Evolutionary conservation across 2,329 filamentous ascomycete species (phyloP), one percentile per base, ranked within the genome.

Genomic region (Pseudopyricularia javanii): DNA sequence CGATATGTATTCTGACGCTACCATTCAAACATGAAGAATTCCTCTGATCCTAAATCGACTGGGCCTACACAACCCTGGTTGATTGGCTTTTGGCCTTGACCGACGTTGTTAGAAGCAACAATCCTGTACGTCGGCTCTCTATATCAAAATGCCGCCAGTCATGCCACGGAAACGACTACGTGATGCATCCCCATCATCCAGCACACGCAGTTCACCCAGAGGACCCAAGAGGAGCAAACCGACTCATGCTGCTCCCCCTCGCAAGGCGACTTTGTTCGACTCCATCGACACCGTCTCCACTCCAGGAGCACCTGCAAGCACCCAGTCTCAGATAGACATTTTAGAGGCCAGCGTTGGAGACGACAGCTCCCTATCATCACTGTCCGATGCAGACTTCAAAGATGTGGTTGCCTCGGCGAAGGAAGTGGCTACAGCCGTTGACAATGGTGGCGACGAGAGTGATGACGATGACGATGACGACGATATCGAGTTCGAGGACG

Each of bases 131-230:
- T 9, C 22, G 24, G 17, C 20, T 48, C 49, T 49, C 49, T 12
- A 28, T 51, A 24, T 43, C 32, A 65, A 49, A 40, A 89, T 89
- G 85, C 83, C 85, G 61, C 84, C 85, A 24, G 70, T 78, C 58
- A 73, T 87, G 15, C 74, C 82, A 49, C 80, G 82, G 59, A 90
- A 89, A 68, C 78, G 83, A 56, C 60, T 80, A 58, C 78, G 75
- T 55, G 77, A 60, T 8, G 65, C 79, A 2, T 68, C 74, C 0
- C 66, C 69, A 2, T 65, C 69, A 28, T 61, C 64, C 32, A 34
- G 60, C 60, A 20, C 62, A 61, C 43, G 57, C 30, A 63, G 49
- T 61, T 69, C 57, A 57, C 56, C n/a, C 54, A 62, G 22, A 59
- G 56, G 47, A 57, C 53, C 51, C 66, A 63, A 56, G 49, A 53